phyloP scores from a whole-genome alignment of 2,329 filamentous ascomycete genomes.

The Colletotrichum chlorophyti region DNA sequence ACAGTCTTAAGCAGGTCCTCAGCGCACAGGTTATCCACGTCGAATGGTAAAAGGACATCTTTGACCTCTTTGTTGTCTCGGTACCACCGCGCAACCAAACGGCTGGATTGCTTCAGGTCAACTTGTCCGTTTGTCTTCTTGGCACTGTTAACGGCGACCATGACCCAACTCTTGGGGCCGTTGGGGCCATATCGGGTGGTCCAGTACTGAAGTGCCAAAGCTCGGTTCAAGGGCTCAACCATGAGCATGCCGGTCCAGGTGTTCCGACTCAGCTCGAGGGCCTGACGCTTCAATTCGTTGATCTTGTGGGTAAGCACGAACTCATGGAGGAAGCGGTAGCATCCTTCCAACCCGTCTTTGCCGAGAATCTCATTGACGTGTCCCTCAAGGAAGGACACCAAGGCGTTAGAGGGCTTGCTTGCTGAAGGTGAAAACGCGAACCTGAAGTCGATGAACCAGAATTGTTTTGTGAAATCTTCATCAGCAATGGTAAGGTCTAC shows the following conservation, averaged over 20 bases:
- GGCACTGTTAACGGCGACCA: conserved; percentile 81
- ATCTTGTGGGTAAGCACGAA: conserved; percentile 92
- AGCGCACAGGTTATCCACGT: conserved; percentile 72
- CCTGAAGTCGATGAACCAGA: conserved; percentile 93
- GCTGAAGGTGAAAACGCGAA: conserved; percentile 80
- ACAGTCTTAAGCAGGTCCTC: conserved; percentile 77
- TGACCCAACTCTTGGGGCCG: conserved; percentile 85
- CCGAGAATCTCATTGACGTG: conserved; percentile 76
- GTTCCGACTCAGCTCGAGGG: conserved; percentile 69
- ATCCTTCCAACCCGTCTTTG: conserved; percentile 75
- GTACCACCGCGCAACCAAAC: conserved; percentile 79
- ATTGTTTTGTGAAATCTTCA: conserved; percentile 82
- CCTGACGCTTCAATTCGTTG: conserved; percentile 80
- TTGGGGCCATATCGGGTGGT: conserved; percentile 60
- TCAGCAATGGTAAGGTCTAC: conserved; percentile 90
- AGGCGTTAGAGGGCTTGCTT: conserved; percentile 62
- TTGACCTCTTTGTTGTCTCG: conserved; percentile 79
- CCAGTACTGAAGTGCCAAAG: conserved; percentile 93
- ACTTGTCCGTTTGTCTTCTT: conserved; percentile 48
- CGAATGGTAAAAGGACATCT: conserved; percentile 70
- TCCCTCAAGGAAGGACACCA: conserved; percentile 72
- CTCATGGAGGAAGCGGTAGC: conserved; percentile 87
- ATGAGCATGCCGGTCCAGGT: conserved; percentile 81
- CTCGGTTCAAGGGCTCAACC: conserved; percentile 81
- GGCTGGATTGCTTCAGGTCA: conserved; percentile 56